phyloP scores from a whole-genome alignment of 306 rosid genomes.

The Dalbergia cochinchinensis region DNA sequence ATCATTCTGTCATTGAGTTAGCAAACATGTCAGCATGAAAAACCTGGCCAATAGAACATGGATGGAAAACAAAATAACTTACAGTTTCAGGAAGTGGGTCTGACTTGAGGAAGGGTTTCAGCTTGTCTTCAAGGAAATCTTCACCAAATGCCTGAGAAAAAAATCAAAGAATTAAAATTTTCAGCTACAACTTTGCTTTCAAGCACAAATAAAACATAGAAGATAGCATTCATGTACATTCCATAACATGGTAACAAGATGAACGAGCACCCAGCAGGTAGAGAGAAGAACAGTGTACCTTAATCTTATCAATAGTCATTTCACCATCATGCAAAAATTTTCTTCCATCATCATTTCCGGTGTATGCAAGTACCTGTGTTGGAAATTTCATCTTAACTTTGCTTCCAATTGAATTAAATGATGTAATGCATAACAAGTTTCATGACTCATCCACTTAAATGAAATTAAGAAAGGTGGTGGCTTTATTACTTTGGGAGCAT shows the following conservation, averaged over 20 bases:
- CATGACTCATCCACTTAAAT: slow-evolving; percentile 25
- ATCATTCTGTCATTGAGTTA: slow-evolving; percentile 63
- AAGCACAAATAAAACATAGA: slow-evolving; percentile 22
- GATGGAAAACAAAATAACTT: slow-evolving; percentile 48
- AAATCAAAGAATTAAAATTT: slow-evolving; percentile 18
- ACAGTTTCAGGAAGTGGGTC: slow-evolving; percentile 94
- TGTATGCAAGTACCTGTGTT: slow-evolving; percentile 76
- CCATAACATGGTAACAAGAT: slow-evolving; percentile 27
- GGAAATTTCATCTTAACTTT: slow-evolving; percentile 31
- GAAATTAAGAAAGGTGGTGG: slow-evolving; percentile 27
- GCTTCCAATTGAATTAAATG: slow-evolving; percentile 21
- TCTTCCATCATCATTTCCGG: slow-evolving; percentile 85
- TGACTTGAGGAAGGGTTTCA: slow-evolving; percentile 89
- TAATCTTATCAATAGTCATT: slow-evolving; percentile 68
- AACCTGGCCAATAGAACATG: slow-evolving; percentile 13
- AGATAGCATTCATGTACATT: slow-evolving; percentile 23
- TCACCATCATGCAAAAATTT: slow-evolving; percentile 78
- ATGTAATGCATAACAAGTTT: slow-evolving; percentile 10
- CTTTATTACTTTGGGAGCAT: slow-evolving; percentile 74
- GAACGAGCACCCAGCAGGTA: background rate
- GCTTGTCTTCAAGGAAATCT: slow-evolving; percentile 87
- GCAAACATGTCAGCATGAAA: slow-evolving; percentile 28
- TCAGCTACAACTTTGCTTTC: slow-evolving; percentile 33
- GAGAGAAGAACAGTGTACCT: slow-evolving; percentile 59
- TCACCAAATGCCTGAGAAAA: slow-evolving; percentile 74